phyloP scores from a whole-genome alignment of 108 stramenopile genomes.

The Cyclostephanos tholiformis region DNA sequence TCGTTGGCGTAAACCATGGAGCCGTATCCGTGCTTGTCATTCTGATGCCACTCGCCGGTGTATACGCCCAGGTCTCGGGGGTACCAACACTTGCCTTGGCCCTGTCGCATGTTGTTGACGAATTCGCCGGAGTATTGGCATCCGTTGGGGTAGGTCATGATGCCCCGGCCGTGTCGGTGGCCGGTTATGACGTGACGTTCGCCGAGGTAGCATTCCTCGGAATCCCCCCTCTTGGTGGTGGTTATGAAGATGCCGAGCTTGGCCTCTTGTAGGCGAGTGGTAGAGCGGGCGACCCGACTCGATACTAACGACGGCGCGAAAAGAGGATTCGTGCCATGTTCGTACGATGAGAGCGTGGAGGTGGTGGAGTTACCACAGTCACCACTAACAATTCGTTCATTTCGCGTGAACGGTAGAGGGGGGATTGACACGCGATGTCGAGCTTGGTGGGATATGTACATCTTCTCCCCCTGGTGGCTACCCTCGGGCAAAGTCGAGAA shows the following conservation, averaged over 20 bases:
- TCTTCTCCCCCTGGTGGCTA: too few relatives aligned
- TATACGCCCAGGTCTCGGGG: constrained; percentile 29
- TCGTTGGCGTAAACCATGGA: constrained; percentile 28
- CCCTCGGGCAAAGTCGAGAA: too few relatives aligned
- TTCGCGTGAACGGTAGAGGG: too few relatives aligned
- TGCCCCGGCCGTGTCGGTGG: constrained; percentile 21
- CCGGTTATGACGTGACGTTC: not conserved
- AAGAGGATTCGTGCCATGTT: not conserved
- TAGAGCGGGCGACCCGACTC: not conserved
- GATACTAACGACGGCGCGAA: not conserved
- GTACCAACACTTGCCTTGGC: constrained; percentile 37
- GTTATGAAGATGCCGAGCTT: not conserved
- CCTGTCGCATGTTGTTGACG: constrained; percentile 31
- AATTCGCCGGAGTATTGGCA: constrained; percentile 36
- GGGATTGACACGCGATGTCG: too few relatives aligned
- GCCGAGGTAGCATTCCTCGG: constrained; percentile 1
- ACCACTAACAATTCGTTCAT: too few relatives aligned
- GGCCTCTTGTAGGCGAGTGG: not conserved
- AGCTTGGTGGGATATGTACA: too few relatives aligned
- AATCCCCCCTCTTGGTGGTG: not conserved
- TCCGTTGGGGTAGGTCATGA: constrained; percentile 36
- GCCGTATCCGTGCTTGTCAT: constrained; percentile 24
- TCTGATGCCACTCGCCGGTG: constrained; percentile 21
- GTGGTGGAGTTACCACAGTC: too few relatives aligned
- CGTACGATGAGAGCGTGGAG: too few relatives aligned